A percentile compares a stretch with the other conserved stretches of the same genome.
Conservation (phyloP, 345 rosid species). For the Orychophragmus violaceus region DNA sequence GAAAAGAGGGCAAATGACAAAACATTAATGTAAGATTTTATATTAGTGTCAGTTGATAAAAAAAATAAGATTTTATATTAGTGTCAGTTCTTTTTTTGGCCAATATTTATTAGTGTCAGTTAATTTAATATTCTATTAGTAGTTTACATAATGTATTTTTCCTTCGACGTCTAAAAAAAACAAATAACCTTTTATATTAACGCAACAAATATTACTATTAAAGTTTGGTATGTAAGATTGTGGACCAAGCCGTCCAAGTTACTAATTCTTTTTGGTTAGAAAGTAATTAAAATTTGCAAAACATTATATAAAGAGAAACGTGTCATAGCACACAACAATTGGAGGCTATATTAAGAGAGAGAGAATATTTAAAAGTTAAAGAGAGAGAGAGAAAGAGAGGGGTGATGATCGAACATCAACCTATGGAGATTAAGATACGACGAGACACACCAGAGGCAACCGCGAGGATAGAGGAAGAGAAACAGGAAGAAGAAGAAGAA, state of each 20-base stretch:
- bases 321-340: not conserved
- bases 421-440: conserved; percentile 26
- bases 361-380: not conserved
- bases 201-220: not conserved
- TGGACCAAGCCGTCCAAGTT: not conserved
- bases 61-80: too few relatives aligned
- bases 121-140: not conserved
- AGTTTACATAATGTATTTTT: not conserved
- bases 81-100: too few relatives aligned
- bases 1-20: too few relatives aligned
- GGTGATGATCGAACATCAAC: not conserved
- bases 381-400: not conserved
- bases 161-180: not conserved
- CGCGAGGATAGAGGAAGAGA: not conserved
- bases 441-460: conserved; percentile 1
- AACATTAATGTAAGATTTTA: too few relatives aligned
- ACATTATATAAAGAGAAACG: conserved; percentile 1
- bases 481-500: not conserved
- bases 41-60: too few relatives aligned
- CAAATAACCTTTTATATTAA: not conserved
- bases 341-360: not conserved
- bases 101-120: not conserved
- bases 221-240: not conserved
- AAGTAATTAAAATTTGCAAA: not conserved
- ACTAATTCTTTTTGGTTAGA: not conserved